phyloP scores from a whole-genome alignment of 1,284 basidiomycete species.

The Heterobasidion occidentale region DNA sequence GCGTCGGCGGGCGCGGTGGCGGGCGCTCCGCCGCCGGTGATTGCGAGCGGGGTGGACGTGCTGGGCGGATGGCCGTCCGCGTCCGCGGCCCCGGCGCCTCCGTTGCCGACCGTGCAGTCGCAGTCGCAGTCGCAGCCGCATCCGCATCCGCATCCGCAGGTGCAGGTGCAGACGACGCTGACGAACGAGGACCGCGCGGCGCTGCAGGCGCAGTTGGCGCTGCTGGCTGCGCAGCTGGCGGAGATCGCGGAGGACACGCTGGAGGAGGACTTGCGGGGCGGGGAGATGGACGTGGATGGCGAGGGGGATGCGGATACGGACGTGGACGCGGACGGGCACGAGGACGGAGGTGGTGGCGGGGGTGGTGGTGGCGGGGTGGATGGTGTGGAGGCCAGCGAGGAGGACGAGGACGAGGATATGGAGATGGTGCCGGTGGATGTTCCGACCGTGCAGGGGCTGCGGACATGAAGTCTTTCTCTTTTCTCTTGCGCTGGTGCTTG shows the following conservation, averaged over 20 bases:
- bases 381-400: conserved; percentile 14
- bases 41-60: neutral
- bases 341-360: neutral
- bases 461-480: neutral
- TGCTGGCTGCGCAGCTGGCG: conserved; percentile 54
- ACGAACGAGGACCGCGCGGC: conserved; percentile 43
- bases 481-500: neutral
- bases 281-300: conserved; percentile 7
- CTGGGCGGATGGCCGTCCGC: neutral
- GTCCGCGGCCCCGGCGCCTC: neutral
- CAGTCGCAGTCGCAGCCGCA: neutral
- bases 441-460: conserved; percentile 1
- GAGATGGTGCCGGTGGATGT: conserved; percentile 19
- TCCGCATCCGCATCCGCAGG: neutral
- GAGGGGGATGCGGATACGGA: conserved; percentile 2
- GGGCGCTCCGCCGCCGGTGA: neutral
- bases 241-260: conserved; percentile 39
- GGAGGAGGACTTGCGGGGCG: conserved; percentile 23
- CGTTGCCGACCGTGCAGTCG: neutral
- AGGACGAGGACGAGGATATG: conserved; percentile 23
- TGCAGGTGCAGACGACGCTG: conserved; percentile 12
- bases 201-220: conserved; percentile 53
- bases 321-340: neutral
- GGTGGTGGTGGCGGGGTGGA: neutral
- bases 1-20: neutral